Percentiles rank a stretch among this genome's conserved stretches.
These are phyloP conservation scores for Periconia digitata DNA, from an alignment of 2,329 filamentous ascomycete genomes.

Conservation along the genomic window DNA sequence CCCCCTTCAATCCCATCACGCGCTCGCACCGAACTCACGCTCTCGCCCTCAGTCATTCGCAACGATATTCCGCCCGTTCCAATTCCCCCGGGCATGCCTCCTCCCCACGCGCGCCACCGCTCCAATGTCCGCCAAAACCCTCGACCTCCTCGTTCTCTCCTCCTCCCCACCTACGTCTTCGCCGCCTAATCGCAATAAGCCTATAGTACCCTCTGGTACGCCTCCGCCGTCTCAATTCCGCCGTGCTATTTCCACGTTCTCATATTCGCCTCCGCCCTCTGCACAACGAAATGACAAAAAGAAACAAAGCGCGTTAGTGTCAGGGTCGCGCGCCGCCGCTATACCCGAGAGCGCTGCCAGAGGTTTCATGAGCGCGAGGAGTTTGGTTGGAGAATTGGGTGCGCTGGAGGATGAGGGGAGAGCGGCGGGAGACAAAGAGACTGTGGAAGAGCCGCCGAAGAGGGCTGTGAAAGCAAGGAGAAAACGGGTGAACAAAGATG, in stretches of 20 bases:
- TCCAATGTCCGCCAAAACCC: too few relatives aligned
- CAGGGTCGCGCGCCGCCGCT: slow-evolving; percentile 26
- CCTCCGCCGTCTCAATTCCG: slow-evolving; percentile 26
- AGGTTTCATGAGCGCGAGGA: slow-evolving; percentile 39
- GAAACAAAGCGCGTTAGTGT: slow-evolving; percentile 27
- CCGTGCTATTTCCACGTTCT: slow-evolving; percentile 26
- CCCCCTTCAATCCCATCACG: too few relatives aligned
- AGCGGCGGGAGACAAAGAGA: background rate
- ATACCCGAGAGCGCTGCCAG: slow-evolving; percentile 26
- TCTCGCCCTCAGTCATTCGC: too few relatives aligned
- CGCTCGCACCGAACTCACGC: too few relatives aligned
- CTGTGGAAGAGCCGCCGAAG: background rate
- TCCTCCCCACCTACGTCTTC: slow-evolving; percentile 31
- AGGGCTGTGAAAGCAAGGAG: slow-evolving; percentile 17
- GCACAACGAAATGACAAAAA: slow-evolving; percentile 13
- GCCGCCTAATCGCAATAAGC: background rate
- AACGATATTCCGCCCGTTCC: too few relatives aligned
- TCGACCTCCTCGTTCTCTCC: slow-evolving; percentile 23
- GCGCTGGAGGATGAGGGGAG: background rate
- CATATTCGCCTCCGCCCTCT: slow-evolving; percentile 25
- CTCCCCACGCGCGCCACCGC: too few relatives aligned
- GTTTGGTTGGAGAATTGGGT: slow-evolving; percentile 17
- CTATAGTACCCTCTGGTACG: too few relatives aligned
- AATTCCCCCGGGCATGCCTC: too few relatives aligned
- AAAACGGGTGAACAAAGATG: slow-evolving; percentile 17